Evolutionary conservation across 2,329 filamentous ascomycete genomes (phyloP), one percentile per base, ranked within the genome.

Genomic region (Aspergillus phoenicis): DNA sequence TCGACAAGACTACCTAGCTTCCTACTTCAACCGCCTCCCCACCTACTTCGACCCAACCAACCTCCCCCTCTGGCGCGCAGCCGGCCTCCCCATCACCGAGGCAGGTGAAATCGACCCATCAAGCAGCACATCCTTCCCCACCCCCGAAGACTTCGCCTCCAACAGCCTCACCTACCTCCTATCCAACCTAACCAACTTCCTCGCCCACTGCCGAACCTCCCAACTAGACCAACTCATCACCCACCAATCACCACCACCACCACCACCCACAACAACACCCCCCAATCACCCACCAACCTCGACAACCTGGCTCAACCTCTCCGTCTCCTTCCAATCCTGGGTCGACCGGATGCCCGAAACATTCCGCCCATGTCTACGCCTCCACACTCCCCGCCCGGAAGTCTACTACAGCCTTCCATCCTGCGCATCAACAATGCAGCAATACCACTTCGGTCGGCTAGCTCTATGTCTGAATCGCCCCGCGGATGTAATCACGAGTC

Each of bases 391-490:
- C 75, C 0, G 75, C 71, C 81, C 74, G 0, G 84, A 87, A 66
- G 80, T 87, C 7, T 88, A 86, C 81, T 88, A 86, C 69, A 82
- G 82, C 56, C 78, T 85, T 0, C 81, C 86, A 0, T 84, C 87
- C 72, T 89, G 85, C 70, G 86, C 85, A 0, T 83, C 85, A 4
- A 83, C 86, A 0, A 87, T 89, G 82, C 86, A 88, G 67, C 82
- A 82, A 61, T 89, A 87, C 64, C 84, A 89, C 67, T 88, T 89
- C 77, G 85, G 85, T 1, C 82, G 84, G 47, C 85, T 89, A 10
- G 80, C 88, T 4, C 71, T 89, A 0, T 79, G 87, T 11, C 81
- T 87, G 64, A 88, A 89, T 66, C 83, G 84, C 60, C 85, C 84
- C 0, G 79, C 82, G 15, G 82, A 88, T 59, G 83, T 82, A 0